A percentile compares a stretch with the other conserved stretches of the same genome.
These are phyloP conservation scores for Rhizopus stolonifer DNA, from an alignment of 371 early-diverging fungal species.

Conservation along the genomic window DNA sequence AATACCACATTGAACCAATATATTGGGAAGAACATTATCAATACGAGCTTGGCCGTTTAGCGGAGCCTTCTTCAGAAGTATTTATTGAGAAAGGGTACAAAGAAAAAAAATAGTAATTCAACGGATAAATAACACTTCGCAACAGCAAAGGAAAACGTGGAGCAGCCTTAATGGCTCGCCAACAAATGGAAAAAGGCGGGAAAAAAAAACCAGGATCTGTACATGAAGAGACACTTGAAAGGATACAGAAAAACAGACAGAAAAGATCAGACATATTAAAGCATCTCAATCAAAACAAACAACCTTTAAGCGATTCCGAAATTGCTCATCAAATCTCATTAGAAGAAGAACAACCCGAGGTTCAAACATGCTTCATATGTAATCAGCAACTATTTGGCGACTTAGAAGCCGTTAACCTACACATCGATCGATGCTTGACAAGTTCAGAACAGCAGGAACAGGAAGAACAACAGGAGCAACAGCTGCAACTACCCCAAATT, in stretches of 20 bases:
- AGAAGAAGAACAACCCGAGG: slow-evolving; percentile 21
- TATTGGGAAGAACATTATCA: slow-evolving; percentile 56
- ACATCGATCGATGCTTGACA: slow-evolving; percentile 70
- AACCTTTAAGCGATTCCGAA: slow-evolving; percentile 12
- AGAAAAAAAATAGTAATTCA: background rate
- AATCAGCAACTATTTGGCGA: slow-evolving; percentile 59
- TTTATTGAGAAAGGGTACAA: slow-evolving; percentile 29
- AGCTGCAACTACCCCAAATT: background rate
- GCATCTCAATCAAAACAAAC: slow-evolving; percentile 8
- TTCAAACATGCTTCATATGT: slow-evolving; percentile 75
- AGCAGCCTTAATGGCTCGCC: slow-evolving; percentile 56
- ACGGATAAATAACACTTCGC: background rate
- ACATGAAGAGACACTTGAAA: slow-evolving; percentile 46
- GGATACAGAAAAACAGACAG: slow-evolving; percentile 37
- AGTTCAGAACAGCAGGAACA: slow-evolving; percentile 14
- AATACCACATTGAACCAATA: slow-evolving; percentile 45
- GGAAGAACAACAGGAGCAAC: background rate
- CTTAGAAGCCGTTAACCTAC: slow-evolving; percentile 60
- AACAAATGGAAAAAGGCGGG: slow-evolving; percentile 44
- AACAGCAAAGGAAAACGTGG: slow-evolving; percentile 55
- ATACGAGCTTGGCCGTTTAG: slow-evolving; percentile 49
- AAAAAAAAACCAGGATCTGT: slow-evolving; percentile 41
- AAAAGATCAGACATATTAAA: slow-evolving; percentile 23
- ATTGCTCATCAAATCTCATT: slow-evolving; percentile 8
- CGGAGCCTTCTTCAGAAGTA: slow-evolving; percentile 40